phyloP scores from a whole-genome alignment of 1,284 basidiomycete species.

The Pseudozyma sp. region DNA sequence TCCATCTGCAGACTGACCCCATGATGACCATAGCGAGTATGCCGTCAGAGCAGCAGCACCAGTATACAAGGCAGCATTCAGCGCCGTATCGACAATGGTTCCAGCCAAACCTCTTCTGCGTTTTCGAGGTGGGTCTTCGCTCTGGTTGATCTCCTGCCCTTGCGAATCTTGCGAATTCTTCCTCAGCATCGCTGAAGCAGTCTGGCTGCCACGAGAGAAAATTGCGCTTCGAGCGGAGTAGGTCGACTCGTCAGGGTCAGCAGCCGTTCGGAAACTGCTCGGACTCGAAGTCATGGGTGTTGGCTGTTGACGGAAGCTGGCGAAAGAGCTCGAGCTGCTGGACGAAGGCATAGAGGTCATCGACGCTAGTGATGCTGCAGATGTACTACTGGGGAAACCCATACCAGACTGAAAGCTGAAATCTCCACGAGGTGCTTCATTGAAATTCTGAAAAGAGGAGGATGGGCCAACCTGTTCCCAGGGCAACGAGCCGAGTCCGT shows the following conservation, averaged over 20 bases:
- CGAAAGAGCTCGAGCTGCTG: constrained; percentile 25
- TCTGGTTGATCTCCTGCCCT: background rate
- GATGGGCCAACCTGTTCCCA: constrained; percentile 37
- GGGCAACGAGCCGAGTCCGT: constrained; percentile 22
- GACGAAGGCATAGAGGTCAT: constrained; percentile 36
- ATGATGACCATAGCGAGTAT: constrained; percentile 53
- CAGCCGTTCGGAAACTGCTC: constrained; percentile 36
- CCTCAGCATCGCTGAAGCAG: constrained; percentile 25
- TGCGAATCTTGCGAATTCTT: constrained; percentile 22
- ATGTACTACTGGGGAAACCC: constrained; percentile 26
- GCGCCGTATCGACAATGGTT: constrained; percentile 51
- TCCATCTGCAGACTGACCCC: constrained; percentile 35
- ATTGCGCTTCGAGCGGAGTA: constrained; percentile 25
- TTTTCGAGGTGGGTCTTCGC: constrained; percentile 43
- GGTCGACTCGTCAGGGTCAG: constrained; percentile 20
- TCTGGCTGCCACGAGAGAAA: constrained; percentile 35
- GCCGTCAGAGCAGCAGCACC: constrained; percentile 58
- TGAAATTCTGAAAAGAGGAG: constrained; percentile 9
- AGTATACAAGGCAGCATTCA: constrained; percentile 55
- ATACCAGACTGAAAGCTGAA: constrained; percentile 38
- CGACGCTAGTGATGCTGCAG: constrained; percentile 24
- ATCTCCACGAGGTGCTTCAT: constrained; percentile 15
- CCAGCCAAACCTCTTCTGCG: constrained; percentile 49
- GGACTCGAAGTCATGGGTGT: constrained; percentile 40
- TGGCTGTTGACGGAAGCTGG: constrained; percentile 29